These are phyloP conservation scores for Trichoderma atrobrunneum DNA, from an alignment of 2,329 filamentous ascomycete species.

Conservation along the genomic window DNA sequence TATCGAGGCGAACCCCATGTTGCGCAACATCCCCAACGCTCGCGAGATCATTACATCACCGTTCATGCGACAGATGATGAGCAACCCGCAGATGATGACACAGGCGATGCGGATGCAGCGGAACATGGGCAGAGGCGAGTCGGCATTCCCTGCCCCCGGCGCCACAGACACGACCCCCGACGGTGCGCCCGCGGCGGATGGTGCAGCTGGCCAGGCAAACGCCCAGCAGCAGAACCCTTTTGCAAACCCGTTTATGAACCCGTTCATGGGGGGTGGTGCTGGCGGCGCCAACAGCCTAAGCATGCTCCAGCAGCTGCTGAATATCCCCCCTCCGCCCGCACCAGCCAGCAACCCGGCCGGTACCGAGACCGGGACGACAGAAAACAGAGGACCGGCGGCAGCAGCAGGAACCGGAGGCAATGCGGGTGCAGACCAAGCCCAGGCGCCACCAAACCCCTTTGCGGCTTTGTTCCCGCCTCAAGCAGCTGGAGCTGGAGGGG, in stretches of 20 bases:
- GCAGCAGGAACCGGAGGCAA: not conserved
- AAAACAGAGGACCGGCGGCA: slow-evolving; percentile 23
- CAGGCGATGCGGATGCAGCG: slow-evolving; percentile 81
- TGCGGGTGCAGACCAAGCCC: slow-evolving; percentile 27
- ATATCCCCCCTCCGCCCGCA: slow-evolving; percentile 16
- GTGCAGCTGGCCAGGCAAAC: not conserved
- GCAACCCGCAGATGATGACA: slow-evolving; percentile 79
- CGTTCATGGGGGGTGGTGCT: slow-evolving; percentile 25
- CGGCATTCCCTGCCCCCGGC: slow-evolving; percentile 83
- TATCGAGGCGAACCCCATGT: slow-evolving; percentile 85
- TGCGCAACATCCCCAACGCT: slow-evolving; percentile 70
- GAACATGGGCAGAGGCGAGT: slow-evolving; percentile 57
- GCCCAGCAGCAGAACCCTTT: slow-evolving; percentile 42
- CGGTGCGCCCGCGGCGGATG: slow-evolving; percentile 33
- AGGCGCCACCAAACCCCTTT: slow-evolving; percentile 60
- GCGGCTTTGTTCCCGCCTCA: slow-evolving; percentile 56
- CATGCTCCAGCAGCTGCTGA: slow-evolving; percentile 29
- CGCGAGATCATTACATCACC: slow-evolving; percentile 86
- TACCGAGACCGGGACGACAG: slow-evolving; percentile 21
- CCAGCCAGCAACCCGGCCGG: not conserved
- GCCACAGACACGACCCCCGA: slow-evolving; percentile 82
- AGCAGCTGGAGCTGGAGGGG: slow-evolving; percentile 28
- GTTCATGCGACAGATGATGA: slow-evolving; percentile 87
- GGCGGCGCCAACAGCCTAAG: slow-evolving; percentile 21
- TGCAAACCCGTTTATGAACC: slow-evolving; percentile 33